A percentile compares a stretch with the other conserved stretches of the same genome.
These are phyloP conservation scores for Fraxinus excelsior DNA, from an alignment of 257 asterid species.

Conservation along the genomic window DNA sequence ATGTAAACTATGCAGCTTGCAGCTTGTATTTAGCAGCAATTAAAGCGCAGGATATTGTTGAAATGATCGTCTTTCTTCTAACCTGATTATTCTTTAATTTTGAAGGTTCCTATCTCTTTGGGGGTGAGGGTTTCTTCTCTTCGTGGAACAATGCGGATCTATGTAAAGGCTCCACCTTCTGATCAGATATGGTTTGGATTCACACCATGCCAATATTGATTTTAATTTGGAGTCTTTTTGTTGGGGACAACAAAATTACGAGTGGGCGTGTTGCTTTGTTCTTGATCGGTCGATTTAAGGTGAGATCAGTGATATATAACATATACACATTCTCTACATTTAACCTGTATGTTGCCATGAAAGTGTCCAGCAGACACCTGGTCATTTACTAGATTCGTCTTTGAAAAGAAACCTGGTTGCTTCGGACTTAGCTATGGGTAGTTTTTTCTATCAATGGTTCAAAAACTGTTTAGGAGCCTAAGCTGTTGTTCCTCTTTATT, in stretches of 20 bases:
- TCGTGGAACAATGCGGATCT: slow-evolving; percentile 74
- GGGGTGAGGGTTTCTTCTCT: slow-evolving; percentile 75
- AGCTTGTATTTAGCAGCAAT: slow-evolving; percentile 8
- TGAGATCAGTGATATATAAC: slow-evolving; percentile 32
- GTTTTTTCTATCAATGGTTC: background rate
- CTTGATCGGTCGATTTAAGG: slow-evolving; percentile 83
- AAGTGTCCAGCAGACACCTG: background rate
- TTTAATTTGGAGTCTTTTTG: slow-evolving; percentile 75
- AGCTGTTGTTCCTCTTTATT: background rate
- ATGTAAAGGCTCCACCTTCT: slow-evolving; percentile 92
- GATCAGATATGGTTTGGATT: slow-evolving; percentile 94
- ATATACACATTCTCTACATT: slow-evolving; percentile 9
- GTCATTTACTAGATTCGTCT: background rate
- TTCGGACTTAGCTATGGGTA: background rate
- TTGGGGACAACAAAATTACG: slow-evolving; percentile 86
- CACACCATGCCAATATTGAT: slow-evolving; percentile 83
- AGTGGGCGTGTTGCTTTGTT: slow-evolving; percentile 71
- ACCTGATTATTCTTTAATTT: slow-evolving; percentile 31
- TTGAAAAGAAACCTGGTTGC: background rate
- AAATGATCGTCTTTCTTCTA: slow-evolving; percentile 5
- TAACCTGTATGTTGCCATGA: slow-evolving; percentile 1
- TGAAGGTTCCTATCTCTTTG: slow-evolving; percentile 85
- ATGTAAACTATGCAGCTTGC: background rate
- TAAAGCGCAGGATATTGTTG: slow-evolving; percentile 7
- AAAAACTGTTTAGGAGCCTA: background rate